Evolutionary conservation across 192 early-diverging fungal genomes (phyloP), one percentile per base, ranked within the genome.

Genomic region (Coemansia sp.): DNA sequence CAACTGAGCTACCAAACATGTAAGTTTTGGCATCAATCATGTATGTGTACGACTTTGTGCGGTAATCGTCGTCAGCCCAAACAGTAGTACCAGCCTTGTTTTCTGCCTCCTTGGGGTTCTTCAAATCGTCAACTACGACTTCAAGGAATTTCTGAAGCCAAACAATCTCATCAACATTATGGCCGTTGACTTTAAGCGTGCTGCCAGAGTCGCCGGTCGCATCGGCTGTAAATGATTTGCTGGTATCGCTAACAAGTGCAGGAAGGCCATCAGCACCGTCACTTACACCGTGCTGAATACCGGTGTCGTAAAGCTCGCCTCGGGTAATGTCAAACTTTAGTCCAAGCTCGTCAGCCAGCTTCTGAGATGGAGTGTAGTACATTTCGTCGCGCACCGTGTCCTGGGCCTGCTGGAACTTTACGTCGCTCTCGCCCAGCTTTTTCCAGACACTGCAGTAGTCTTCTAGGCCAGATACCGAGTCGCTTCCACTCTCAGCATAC

Each of bases 271-370:
- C 83, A 5, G 62, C 34, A 28, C 82, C 83, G 10, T 51, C 28
- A 5, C 64, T 75, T 15, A 59, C 36, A 8, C 78, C 78, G 17
- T 75, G 71, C 48, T 83, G 72, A 42, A 86, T 75, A 0, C 64
- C 72, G 0, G 83, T 69, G 48, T 86, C 83, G 56, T 83, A 86
- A 14, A 86, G 37, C 66, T 82, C 78, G 11, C 65, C 85, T 28
- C 70, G 62, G 37, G 56, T 61, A 15, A 82, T 44, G 42, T 66
- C 47, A n/a, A 78, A 56, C 51, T 66, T 67, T 17, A 83, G 51
- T 0, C 72, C 74, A 10, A 75, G 48, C 11, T 37, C 44, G 22
- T 80, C 69, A 21, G 82, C 75, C 10, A 52, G 36, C 7, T 20
- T 47, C 57, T 74, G 68, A 10, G 84, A 58, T 2, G 76, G 76